These are phyloP conservation scores for Saccharomycopsis sp. DNA, from an alignment of 805 yeast genomes.

Conservation along the genomic window DNA sequence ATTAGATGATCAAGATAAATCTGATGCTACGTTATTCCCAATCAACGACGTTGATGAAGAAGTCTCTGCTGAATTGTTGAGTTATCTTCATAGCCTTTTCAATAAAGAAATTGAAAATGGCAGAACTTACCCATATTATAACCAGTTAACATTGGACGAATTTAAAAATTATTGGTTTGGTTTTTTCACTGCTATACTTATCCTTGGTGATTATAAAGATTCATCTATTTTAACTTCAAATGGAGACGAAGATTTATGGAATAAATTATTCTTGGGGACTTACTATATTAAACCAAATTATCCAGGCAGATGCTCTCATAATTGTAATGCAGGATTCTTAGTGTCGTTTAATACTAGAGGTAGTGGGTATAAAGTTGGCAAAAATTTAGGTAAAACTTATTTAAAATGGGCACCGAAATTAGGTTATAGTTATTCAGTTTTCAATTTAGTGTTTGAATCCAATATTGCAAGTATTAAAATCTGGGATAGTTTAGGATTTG, in stretches of 20 bases:
- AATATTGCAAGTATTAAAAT: slow-evolving; percentile 67
- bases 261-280: slow-evolving; percentile 52
- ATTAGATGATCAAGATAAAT: slow-evolving; percentile 35
- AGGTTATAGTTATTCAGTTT: slow-evolving; percentile 79
- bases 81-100: slow-evolving; percentile 43
- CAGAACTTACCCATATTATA: slow-evolving; percentile 60
- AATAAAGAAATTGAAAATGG: slow-evolving; percentile 68
- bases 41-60: slow-evolving; percentile 36
- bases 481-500: slow-evolving; percentile 83
- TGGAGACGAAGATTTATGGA: slow-evolving; percentile 32
- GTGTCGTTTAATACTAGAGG: slow-evolving; percentile 60
- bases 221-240: slow-evolving; percentile 8
- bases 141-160: slow-evolving; percentile 36
- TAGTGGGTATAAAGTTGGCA: slow-evolving; percentile 49
- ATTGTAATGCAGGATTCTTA: slow-evolving; percentile 81
- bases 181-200: slow-evolving; percentile 56
- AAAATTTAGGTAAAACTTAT: slow-evolving; percentile 59
- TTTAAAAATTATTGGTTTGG: slow-evolving; percentile 63
- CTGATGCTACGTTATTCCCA: slow-evolving; percentile 55
- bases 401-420: slow-evolving; percentile 65
- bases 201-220: slow-evolving; percentile 34
- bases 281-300: slow-evolving; percentile 85
- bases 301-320: slow-evolving; percentile 76
- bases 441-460: slow-evolving; percentile 79
- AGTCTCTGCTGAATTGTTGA: slow-evolving; percentile 45